A percentile compares a stretch with the other conserved stretches of the same genome.
phyloP scores from a whole-genome alignment of 2,329 filamentous ascomycete species.

The Verticillium tricorpus region DNA sequence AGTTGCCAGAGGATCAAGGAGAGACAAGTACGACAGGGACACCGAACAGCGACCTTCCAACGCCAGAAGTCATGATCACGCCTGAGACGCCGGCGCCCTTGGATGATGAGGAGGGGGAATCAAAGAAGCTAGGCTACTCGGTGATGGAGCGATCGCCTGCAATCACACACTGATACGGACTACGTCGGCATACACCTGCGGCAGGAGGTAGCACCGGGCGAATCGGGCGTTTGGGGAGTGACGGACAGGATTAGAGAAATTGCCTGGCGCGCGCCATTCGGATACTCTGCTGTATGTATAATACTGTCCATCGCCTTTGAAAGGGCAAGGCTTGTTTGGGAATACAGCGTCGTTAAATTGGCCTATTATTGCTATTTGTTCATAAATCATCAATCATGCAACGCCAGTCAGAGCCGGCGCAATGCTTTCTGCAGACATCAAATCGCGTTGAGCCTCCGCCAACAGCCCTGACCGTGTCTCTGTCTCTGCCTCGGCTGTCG shows the following conservation, averaged over 20 bases:
- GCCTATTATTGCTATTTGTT: too few relatives aligned
- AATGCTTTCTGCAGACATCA: neutral
- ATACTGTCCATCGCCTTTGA: neutral
- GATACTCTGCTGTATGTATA: neutral
- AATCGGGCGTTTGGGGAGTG: neutral
- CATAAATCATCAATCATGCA: neutral
- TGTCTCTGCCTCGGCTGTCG: neutral
- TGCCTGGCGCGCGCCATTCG: neutral
- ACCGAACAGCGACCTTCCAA: slow-evolving; percentile 15
- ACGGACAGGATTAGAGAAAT: neutral
- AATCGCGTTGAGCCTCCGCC: neutral
- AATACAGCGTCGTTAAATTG: neutral
- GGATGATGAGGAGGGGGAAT: slow-evolving; percentile 28
- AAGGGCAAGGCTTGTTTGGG: neutral
- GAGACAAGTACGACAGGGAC: slow-evolving; percentile 14
- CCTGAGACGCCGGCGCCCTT: slow-evolving; percentile 40
- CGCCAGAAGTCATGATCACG: slow-evolving; percentile 43
- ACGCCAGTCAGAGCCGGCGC: neutral
- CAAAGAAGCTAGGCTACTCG: slow-evolving; percentile 40
- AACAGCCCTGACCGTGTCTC: neutral
- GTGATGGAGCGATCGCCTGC: slow-evolving; percentile 28
- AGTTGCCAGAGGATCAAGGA: slow-evolving; percentile 25
- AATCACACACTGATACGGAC: slow-evolving; percentile 24
- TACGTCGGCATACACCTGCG: neutral
- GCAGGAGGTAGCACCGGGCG: neutral